phyloP scores from a whole-genome alignment of 176 grass and related monocot species.

The Raddia distichophylla region DNA sequence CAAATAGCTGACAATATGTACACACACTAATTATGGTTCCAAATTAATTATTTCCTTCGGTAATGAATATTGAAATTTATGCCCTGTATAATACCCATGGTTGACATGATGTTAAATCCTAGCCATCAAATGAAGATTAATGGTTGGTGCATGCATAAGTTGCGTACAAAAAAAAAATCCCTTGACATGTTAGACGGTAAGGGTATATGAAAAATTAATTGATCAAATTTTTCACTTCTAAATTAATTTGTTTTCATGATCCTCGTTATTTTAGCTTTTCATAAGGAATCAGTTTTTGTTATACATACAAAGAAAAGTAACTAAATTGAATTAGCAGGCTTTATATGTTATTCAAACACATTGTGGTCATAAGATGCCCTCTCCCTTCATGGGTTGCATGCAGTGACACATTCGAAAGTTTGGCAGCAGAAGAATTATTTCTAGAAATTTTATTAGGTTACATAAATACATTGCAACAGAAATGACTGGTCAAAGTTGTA shows the following conservation, averaged over 20 bases:
- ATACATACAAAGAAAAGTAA: constrained; percentile 13
- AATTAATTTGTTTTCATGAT: constrained; percentile 20
- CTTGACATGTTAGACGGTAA: background rate
- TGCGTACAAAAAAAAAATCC: background rate
- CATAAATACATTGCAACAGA: too few species aligned
- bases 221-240: constrained; percentile 8
- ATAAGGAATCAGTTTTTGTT: background rate
- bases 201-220: background rate
- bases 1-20: background rate
- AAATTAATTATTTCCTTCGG: constrained; percentile 12
- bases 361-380: background rate
- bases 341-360: background rate
- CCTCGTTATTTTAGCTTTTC: background rate
- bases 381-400: too few species aligned
- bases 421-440: too few species aligned
- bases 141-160: constrained; percentile 2
- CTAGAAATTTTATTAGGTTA: too few species aligned
- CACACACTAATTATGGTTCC: background rate
- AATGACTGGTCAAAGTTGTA: too few species aligned
- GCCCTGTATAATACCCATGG: background rate
- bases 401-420: too few species aligned
- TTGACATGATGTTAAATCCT: constrained; percentile 14
- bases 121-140: background rate
- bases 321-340: background rate
- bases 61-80: constrained; percentile 23